Percentiles rank a stretch among this genome's conserved stretches.
These are phyloP conservation scores for Bacterosira constricta DNA, from an alignment of 108 stramenopile species.

Conservation along the genomic window DNA sequence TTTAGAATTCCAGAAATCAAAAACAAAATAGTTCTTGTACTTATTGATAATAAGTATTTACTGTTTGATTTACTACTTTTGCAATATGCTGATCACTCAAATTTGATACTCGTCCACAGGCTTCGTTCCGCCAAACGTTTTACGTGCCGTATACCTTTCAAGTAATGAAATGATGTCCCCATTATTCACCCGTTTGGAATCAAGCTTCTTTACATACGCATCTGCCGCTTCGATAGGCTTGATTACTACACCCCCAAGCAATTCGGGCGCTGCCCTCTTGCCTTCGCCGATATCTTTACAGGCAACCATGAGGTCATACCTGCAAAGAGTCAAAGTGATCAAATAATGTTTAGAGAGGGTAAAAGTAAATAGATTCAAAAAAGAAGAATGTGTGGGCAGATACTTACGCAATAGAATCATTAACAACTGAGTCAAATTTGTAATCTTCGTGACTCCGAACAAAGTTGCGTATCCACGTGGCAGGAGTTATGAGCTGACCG, in stretches of 20 bases:
- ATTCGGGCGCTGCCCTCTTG: constrained; percentile 72
- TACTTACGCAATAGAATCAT: constrained; percentile 84
- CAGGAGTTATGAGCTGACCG: constrained; percentile 93
- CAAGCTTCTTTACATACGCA: constrained; percentile 83
- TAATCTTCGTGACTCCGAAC: constrained; percentile 92
- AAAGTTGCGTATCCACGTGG: constrained; percentile 95
- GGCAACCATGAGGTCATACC: constrained; percentile 84
- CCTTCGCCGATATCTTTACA: constrained; percentile 90
- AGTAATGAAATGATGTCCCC: constrained; percentile 64
- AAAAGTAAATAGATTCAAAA: background rate
- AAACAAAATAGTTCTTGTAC: too few relatives aligned
- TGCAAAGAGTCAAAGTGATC: background rate
- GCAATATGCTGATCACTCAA: too few relatives aligned
- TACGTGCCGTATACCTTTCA: constrained; percentile 42
- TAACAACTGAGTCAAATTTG: constrained; percentile 91
- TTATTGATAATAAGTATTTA: too few relatives aligned
- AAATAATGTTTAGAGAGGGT: background rate
- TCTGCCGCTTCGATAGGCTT: constrained; percentile 76
- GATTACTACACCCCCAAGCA: constrained; percentile 76
- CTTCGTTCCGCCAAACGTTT: constrained; percentile 21
- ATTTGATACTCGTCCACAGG: background rate
- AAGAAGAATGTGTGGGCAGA: background rate
- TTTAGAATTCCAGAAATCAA: too few relatives aligned
- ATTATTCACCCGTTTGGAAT: constrained; percentile 71
- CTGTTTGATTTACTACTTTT: too few relatives aligned